Percentiles rank a stretch among this genome's conserved stretches.
Evolutionary conservation across 148 eudicot genomes (phyloP).

Genomic region (Salicornia ramosissima): DNA sequence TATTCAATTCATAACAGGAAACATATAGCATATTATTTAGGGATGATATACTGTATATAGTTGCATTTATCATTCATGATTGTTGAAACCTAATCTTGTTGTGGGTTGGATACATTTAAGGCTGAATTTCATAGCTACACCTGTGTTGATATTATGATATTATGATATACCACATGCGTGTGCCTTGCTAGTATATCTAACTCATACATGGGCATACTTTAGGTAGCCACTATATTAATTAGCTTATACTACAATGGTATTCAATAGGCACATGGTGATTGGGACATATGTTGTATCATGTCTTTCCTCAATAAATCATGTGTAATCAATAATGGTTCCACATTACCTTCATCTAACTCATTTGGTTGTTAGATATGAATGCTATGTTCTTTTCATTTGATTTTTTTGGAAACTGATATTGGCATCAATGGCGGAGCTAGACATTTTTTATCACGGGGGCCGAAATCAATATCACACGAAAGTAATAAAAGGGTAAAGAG

Average conservation of each 20-base stretch:
- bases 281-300: slow-evolving; percentile 14
- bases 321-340: slow-evolving; percentile 13
- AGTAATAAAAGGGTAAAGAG: too few species aligned
- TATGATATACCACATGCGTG: slow-evolving; percentile 23
- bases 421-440: too few species aligned
- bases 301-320: background rate
- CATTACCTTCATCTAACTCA: slow-evolving; percentile 4
- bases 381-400: too few species aligned
- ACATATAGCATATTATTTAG: background rate
- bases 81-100: background rate
- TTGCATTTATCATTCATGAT: background rate
- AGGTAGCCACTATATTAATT: background rate
- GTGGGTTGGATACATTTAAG: background rate
- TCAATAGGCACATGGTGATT: slow-evolving; percentile 23
- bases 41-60: background rate
- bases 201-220: background rate
- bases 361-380: background rate
- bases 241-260: background rate
- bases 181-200: slow-evolving; percentile 6
- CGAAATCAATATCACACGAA: too few species aligned
- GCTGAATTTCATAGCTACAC: background rate
- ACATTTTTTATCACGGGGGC: too few species aligned
- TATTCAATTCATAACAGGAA: background rate
- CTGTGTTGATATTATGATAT: too few species aligned
- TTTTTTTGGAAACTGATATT: too few species aligned